phyloP scores from a whole-genome alignment of 2,329 filamentous ascomycete genomes.

The Fusarium begoniae region DNA sequence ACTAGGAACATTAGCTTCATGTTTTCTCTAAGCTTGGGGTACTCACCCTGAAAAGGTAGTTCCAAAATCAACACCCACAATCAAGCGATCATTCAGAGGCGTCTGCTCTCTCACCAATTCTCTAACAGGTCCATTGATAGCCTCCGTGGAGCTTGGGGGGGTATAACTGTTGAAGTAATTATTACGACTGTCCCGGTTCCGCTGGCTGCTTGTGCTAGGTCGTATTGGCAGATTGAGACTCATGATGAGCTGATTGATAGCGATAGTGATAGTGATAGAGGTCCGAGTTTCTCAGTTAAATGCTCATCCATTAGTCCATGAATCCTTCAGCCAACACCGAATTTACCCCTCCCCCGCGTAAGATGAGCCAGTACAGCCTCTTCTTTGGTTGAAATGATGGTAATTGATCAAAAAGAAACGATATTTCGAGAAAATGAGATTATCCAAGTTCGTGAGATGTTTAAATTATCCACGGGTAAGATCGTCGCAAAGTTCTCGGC shows the following conservation, averaged over 20 bases:
- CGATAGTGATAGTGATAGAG: not conserved
- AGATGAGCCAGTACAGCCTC: constrained; percentile 13
- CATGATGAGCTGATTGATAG: constrained; percentile 48
- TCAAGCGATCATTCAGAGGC: constrained; percentile 69
- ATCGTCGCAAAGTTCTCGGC: constrained; percentile 8
- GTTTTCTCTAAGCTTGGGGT: not conserved
- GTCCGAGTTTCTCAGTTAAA: constrained; percentile 8
- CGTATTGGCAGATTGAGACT: constrained; percentile 63
- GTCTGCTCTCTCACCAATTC: constrained; percentile 63
- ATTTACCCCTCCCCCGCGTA: constrained; percentile 41
- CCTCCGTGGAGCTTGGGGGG: constrained; percentile 66
- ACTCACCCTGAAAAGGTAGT: constrained; percentile 83
- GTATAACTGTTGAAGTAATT: constrained; percentile 66
- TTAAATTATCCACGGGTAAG: not conserved
- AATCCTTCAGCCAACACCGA: constrained; percentile 16
- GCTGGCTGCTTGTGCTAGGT: constrained; percentile 54
- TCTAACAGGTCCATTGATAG: constrained; percentile 68
- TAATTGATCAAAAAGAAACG: not conserved
- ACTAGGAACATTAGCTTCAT: constrained; percentile 33
- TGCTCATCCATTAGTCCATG: constrained; percentile 23
- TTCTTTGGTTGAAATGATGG: constrained; percentile 2
- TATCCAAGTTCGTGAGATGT: not conserved
- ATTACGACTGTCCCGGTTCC: constrained; percentile 62
- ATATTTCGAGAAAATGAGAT: not conserved
- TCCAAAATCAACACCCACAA: constrained; percentile 84